phyloP scores from a whole-genome alignment of 2,329 filamentous ascomycete species.

The Didymella glomerata region DNA sequence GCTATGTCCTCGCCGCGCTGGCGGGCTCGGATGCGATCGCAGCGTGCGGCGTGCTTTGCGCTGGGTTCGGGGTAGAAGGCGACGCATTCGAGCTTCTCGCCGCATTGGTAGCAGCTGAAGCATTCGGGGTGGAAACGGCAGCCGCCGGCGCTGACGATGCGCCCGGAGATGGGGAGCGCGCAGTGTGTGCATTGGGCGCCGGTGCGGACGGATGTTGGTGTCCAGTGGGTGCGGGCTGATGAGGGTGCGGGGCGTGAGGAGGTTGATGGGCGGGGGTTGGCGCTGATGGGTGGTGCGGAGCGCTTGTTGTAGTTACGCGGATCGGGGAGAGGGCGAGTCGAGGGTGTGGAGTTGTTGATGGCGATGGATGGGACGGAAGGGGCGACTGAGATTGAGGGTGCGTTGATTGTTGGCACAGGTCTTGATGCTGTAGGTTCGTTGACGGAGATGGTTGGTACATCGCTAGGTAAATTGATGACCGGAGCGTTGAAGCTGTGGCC shows the following conservation, averaged over 20 bases:
- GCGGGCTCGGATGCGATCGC: slow-evolving; percentile 75
- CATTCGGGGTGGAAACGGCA: slow-evolving; percentile 91
- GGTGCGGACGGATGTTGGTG: slow-evolving; percentile 57
- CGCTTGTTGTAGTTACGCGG: slow-evolving; percentile 55
- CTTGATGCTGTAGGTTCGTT: slow-evolving; percentile 26
- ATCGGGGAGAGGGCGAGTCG: slow-evolving; percentile 58
- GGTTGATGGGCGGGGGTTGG: neutral
- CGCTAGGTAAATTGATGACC: slow-evolving; percentile 28
- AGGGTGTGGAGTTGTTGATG: slow-evolving; percentile 41
- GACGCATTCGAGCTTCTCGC: slow-evolving; percentile 88
- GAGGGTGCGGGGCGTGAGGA: slow-evolving; percentile 20
- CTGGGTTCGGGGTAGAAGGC: slow-evolving; percentile 96
- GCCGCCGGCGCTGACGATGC: slow-evolving; percentile 84
- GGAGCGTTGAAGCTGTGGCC: slow-evolving; percentile 33
- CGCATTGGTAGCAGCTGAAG: slow-evolving; percentile 88
- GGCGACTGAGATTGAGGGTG: slow-evolving; percentile 37
- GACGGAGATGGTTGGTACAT: slow-evolving; percentile 31
- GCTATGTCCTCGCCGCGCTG: slow-evolving; percentile 62
- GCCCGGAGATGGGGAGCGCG: slow-evolving; percentile 82
- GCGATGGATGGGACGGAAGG: slow-evolving; percentile 42
- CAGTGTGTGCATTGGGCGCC: slow-evolving; percentile 87
- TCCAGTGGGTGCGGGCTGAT: slow-evolving; percentile 55
- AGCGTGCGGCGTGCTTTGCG: slow-evolving; percentile 71
- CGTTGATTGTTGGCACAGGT: slow-evolving; percentile 24
- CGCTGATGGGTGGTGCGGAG: neutral